Percentiles rank a stretch among this genome's conserved stretches.
Conservation (phyloP, 148 eudicot genomes). For the Cornus suecica region DNA sequence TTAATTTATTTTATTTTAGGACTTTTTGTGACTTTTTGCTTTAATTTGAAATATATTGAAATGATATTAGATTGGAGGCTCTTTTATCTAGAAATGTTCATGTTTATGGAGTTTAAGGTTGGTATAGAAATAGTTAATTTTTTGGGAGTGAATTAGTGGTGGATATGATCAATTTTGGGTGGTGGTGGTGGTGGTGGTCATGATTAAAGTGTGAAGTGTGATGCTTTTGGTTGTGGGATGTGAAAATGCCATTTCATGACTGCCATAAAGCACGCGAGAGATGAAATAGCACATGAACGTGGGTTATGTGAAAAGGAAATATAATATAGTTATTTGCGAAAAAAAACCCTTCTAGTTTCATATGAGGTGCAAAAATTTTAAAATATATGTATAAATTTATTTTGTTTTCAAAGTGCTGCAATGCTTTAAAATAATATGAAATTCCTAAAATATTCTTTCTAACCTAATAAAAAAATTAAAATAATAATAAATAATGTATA, state of each 20-base stretch:
- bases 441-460: too few species aligned
- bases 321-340: too few species aligned
- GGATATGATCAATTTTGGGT: neutral
- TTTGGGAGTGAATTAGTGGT: neutral
- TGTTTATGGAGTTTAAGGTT: neutral
- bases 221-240: neutral
- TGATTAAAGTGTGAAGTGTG: conserved; percentile 12
- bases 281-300: neutral
- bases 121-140: neutral
- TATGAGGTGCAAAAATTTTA: too few species aligned
- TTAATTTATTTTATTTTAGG: neutral
- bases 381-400: too few species aligned
- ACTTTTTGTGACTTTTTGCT: neutral
- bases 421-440: too few species aligned
- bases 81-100: neutral
- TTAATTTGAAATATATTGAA: neutral
- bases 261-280: neutral
- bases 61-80: neutral
- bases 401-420: too few species aligned
- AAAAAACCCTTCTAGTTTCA: too few species aligned
- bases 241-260: conserved; percentile 1
- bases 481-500: too few species aligned
- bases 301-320: neutral
- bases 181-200: conserved; percentile 11
- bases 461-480: too few species aligned